Evolutionary conservation across 2,329 filamentous ascomycete genomes (phyloP).

Genomic region (Phialocephala subalpina): DNA sequence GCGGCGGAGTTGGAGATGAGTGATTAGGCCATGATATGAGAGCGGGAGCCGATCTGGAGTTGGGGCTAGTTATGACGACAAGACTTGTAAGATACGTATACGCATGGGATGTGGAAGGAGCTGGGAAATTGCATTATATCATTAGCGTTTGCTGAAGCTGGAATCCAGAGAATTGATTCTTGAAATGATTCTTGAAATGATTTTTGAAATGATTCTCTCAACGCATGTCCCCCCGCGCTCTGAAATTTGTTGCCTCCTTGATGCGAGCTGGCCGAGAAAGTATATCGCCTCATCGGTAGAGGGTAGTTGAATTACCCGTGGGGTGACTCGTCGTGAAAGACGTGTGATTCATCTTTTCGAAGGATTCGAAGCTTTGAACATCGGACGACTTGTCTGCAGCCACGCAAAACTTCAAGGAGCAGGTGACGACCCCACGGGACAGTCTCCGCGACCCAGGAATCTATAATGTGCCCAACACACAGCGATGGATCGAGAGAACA

Average conservation of each 20-base stretch:
- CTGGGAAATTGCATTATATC: background rate
- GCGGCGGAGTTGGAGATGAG: conserved; percentile 35
- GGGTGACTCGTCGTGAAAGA: background rate
- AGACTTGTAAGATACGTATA: background rate
- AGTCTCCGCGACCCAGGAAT: background rate
- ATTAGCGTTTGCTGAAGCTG: background rate
- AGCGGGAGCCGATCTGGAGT: background rate
- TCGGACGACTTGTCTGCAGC: background rate
- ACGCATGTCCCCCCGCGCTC: too few species aligned
- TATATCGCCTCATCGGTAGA: background rate
- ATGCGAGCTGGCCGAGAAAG: background rate
- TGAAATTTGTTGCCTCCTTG: background rate
- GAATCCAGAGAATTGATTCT: too few species aligned
- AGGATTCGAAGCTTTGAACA: background rate
- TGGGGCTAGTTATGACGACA: background rate
- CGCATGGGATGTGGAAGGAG: background rate
- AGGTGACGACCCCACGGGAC: background rate
- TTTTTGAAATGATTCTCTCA: too few species aligned
- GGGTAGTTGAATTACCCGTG: background rate
- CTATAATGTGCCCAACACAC: background rate
- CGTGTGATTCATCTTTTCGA: background rate
- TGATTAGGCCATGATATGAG: conserved; percentile 8
- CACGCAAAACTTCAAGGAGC: background rate
- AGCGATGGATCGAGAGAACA: background rate
- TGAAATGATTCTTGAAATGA: too few species aligned